Base-by-base conservation (phyloP, 495 filamentous ascomycete genomes). In the Platismatia glauca region DNA sequence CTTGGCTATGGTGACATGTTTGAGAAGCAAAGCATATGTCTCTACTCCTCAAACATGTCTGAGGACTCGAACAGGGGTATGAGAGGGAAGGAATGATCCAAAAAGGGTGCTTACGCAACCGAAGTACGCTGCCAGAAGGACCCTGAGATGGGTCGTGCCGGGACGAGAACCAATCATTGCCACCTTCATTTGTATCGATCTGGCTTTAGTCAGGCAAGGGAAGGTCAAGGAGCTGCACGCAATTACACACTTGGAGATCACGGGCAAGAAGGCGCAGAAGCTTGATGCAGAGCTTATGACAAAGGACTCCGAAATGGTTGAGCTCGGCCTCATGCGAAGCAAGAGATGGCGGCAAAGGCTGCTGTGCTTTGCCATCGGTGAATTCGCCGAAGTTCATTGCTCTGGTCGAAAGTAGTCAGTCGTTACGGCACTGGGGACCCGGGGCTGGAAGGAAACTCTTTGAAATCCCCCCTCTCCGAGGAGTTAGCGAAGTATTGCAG, bases 341-440 rank as follows among this genome's bases (percentile, higher is more conserved):
- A n/a, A 98, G 82, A 15, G 80, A 73, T 27, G 76, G 69, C 0
- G 93, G 90, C 12, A 97, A 78, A 35, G 89, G 87, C 71, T 97
- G 94, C 62, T 90, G 86, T 37, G 90, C 82, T 74, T 89, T 85
- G 70, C 81, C 79, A 65, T 86, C 65, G 55, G 75, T 53, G 73
- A 92, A 95, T 72, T 88, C 83, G 69, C 89, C 89, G 57, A 98
- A 86, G 75, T 98, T 98, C 79, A 98, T 89, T 52, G 87, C 90
- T 79, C 92, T 95, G 66, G 27, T 34, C 22, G 56, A 38, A 59
- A 50, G 43, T 16, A 31, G 24, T 65, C 60, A 58, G 46, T 56
- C 29, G 16, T 31, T 7, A 31, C 27, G 55, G 11, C 33, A 39
- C 11, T 57, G 59, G 22, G 59, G 46, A 43, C 43, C 11, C 12